Evolutionary conservation across 805 yeast genomes (phyloP), one percentile per base, ranked within the genome.

Genomic region (Yueomyces sp.): DNA sequence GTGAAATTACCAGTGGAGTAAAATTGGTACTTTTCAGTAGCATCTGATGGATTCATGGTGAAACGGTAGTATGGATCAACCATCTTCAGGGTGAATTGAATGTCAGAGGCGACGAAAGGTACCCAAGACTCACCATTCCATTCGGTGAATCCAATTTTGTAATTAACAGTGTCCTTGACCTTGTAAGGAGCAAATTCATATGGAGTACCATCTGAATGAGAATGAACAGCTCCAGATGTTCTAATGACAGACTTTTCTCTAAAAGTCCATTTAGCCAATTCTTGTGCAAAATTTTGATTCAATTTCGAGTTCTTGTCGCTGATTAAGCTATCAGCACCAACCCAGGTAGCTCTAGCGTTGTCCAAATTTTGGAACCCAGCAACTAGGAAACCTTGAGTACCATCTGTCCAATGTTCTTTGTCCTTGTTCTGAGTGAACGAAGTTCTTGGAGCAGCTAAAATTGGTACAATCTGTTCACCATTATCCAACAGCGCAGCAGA

Each of bases 11-110:
- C 64, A 26, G 74, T 68, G 26, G 64, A 65, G 55, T 76, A 79
- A 55, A 77, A 80, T n/a, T 71, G 62, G 4, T 66, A 62, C 2
- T 53, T 56, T 9, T 65, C 66, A 31, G 65, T 64, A 3, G 67
- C 60, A 7, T 68, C 68, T 39, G 67, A 57, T 30, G 72, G 69
- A 26, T 61, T 52, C 55, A 92, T 66, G 47, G 72, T 77, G 45
- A 90, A 59, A 57, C 98, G 78, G 59, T 87, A 87, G 68, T 90
- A 92, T 38, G 99, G 98, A 60, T 92, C 97, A 49, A 92, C 74
- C 90, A 92, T 81, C 55, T 74, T 77, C 62, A 87, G 77, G 55
- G 86, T 88, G 45, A 92, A 68, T 66, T 92, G 98, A 44, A 85
- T 60, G 47, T 81, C 83, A 42, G 74, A 71, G 6, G 74, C 58